A percentile compares a stretch with the other conserved stretches of the same genome.
Evolutionary conservation across 176 grass and related monocot genomes (phyloP).

Genomic region (Neostapfia colusana): DNA sequence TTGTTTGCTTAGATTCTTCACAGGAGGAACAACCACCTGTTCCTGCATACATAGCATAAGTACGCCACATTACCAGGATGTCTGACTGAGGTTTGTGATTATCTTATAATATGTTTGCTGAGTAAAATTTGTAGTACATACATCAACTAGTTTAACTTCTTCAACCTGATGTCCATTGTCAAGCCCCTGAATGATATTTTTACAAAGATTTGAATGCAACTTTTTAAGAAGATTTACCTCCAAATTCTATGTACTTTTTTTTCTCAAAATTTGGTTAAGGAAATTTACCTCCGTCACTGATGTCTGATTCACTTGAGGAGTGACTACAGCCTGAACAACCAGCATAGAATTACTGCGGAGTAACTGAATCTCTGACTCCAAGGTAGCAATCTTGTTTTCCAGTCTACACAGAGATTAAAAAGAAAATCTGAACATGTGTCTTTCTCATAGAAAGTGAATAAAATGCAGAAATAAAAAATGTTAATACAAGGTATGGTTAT

Average conservation of each 20-base stretch:
- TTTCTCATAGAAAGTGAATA: slow-evolving; percentile 12
- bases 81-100: not conserved
- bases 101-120: slow-evolving; percentile 32
- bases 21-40: slow-evolving; percentile 36
- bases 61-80: slow-evolving; percentile 20
- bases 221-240: not conserved
- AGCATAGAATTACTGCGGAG: slow-evolving; percentile 48
- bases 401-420: slow-evolving; percentile 38
- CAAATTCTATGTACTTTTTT: not conserved
- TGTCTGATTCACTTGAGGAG: slow-evolving; percentile 51
- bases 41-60: slow-evolving; percentile 59
- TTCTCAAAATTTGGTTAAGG: slow-evolving; percentile 1
- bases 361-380: slow-evolving; percentile 69
- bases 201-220: slow-evolving; percentile 26
- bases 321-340: slow-evolving; percentile 37
- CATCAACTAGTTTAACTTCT: slow-evolving; percentile 38
- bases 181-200: slow-evolving; percentile 48
- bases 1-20: slow-evolving; percentile 80
- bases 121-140: slow-evolving; percentile 38
- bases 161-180: slow-evolving; percentile 50
- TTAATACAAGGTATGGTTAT: not conserved
- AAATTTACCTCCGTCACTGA: slow-evolving; percentile 49
- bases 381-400: slow-evolving; percentile 68
- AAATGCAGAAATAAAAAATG: slow-evolving; percentile 1
- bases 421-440: not conserved